These are phyloP conservation scores for Cladorrhinum sp. DNA, from an alignment of 2,329 filamentous ascomycete species.

Conservation along the genomic window DNA sequence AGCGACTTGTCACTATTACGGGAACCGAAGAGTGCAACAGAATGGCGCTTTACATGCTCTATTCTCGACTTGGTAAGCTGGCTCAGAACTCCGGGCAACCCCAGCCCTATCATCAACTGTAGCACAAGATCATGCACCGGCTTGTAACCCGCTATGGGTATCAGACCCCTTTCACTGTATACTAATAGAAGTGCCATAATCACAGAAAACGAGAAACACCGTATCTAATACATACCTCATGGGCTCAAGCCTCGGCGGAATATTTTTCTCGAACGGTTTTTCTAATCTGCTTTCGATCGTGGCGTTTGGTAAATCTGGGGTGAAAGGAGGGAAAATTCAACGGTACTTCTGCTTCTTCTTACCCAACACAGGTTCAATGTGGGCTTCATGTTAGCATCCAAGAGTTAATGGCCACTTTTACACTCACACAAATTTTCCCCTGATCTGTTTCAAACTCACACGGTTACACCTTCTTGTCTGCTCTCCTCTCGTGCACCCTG, in stretches of 20 bases:
- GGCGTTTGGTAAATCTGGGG: background rate
- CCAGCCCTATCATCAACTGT: background rate
- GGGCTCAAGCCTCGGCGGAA: background rate
- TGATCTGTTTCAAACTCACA: background rate
- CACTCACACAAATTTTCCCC: background rate
- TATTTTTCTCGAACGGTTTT: background rate
- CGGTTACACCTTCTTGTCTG: background rate
- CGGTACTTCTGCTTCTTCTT: background rate
- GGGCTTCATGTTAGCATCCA: background rate
- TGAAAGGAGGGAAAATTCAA: background rate
- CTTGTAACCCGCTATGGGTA: background rate
- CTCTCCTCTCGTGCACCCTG: background rate
- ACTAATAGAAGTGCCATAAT: slow-evolving; percentile 18
- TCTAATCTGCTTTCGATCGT: background rate
- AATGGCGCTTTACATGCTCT: slow-evolving; percentile 99
- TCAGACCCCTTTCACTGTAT: background rate
- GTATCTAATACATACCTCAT: slow-evolving; percentile 48
- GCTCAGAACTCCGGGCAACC: background rate
- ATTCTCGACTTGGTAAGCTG: slow-evolving; percentile 83
- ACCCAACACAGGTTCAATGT: background rate
- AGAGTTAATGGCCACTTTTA: background rate
- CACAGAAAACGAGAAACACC: slow-evolving; percentile 73
- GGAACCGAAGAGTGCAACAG: slow-evolving; percentile 98
- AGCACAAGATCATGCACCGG: too few relatives aligned
- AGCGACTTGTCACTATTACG: slow-evolving; percentile 94